These are phyloP conservation scores for Hura crepitans DNA, from an alignment of 441 rosid species.

Conservation along the genomic window DNA sequence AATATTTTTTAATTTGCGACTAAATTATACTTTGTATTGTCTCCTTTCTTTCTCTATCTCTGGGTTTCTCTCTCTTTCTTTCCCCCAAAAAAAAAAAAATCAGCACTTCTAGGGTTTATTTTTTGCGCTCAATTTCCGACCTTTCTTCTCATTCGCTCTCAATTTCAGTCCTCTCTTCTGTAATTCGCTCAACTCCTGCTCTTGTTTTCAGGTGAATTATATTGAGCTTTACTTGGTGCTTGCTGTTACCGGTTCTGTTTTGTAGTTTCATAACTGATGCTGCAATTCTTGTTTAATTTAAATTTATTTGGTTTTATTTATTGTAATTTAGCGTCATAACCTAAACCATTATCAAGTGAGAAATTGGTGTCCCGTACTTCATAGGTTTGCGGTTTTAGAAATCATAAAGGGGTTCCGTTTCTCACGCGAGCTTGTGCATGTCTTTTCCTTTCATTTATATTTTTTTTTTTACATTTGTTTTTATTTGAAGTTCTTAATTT, in stretches of 20 bases:
- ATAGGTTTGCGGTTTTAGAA: background rate
- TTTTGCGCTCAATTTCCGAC: background rate
- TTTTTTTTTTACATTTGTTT: background rate
- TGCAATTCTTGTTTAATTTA: background rate
- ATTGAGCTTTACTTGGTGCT: background rate
- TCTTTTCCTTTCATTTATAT: no score
- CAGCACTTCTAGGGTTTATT: constrained; percentile 27
- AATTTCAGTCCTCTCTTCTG: background rate
- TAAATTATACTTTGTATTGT: background rate
- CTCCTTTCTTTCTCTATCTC: constrained; percentile 21
- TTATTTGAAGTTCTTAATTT: no score
- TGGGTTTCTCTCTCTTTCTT: background rate
- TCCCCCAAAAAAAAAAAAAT: background rate
- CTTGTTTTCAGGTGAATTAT: constrained; percentile 19
- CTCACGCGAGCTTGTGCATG: background rate
- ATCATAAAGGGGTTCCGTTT: background rate
- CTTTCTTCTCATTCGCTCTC: background rate
- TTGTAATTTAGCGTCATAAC: background rate
- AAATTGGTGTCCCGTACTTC: background rate
- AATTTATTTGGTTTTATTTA: background rate
- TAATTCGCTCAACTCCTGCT: background rate
- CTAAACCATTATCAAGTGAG: background rate
- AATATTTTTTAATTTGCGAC: constrained; percentile 11
- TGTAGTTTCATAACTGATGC: background rate
- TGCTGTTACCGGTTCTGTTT: background rate